Evolutionary conservation across 306 rosid species (phyloP), one percentile per base, ranked within the genome.

Genomic region (Bauhinia variegata): DNA sequence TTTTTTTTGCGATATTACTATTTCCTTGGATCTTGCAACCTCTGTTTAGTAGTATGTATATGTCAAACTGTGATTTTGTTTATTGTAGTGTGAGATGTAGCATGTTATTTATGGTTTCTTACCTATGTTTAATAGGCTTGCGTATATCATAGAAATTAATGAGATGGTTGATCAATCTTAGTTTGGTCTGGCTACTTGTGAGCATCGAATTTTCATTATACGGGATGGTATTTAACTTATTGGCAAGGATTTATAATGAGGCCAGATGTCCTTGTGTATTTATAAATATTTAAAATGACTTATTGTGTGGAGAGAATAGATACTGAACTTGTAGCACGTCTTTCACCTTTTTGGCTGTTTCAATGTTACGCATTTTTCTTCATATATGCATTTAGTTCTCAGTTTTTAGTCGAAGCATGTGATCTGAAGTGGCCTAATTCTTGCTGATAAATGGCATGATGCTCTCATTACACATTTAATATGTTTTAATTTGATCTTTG

Each of bases 401-500:
- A 69, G 60, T 53, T 50, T 31, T 32, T 62, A 46, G 43, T 53
- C 37, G 54, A 55, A 55, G 43, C 52, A n/a, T 36, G 48, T 62
- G 32, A 68, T 47, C 30, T 44, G 30, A 41, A 52, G 34, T 33
- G 63, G 53, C 34, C n/a, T 38, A 36, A 60, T 54, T 54, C 37
- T 52, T 33, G 41, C 54, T 69, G 5, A 33, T 13, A 70, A 43
- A 61, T 31, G 23, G 48, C 18, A 19, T 53, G 46, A 5, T 65
- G 66, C 54, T 36, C 11, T 37, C 54, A 30, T 65, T 65, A 23
- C 47, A 68, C 59, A 47, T 11, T 17, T 19, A 36, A 43, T 60
- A 31, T 46, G 10, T 47, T 12, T 75, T 66, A 51, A 54, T 67
- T 53, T 73, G 31, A 52, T 60, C 32, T 76, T 2, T 75, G 50